Percentiles rank a stretch among this genome's conserved stretches.
Evolutionary conservation across 306 rosid genomes (phyloP).

Genomic region (Notholithocarpus densiflorus): DNA sequence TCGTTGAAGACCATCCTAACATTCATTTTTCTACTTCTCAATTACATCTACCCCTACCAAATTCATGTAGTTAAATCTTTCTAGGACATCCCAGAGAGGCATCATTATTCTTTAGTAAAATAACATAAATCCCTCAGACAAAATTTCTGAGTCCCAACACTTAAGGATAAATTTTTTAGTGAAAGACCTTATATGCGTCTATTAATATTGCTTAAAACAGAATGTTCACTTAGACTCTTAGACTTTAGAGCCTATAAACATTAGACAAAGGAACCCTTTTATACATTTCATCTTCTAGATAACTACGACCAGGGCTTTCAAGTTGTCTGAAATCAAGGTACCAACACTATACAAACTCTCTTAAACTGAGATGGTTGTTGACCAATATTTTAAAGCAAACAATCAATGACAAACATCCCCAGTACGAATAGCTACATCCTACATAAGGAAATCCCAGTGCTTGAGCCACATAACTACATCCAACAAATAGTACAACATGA

Average conservation of each 20-base stretch:
- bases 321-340: not conserved
- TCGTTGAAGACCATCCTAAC: not conserved
- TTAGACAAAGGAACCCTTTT: not conserved
- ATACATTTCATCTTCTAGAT: not conserved
- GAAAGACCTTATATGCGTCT: not conserved
- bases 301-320: not conserved
- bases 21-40: not conserved
- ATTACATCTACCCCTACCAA: not conserved
- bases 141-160: not conserved
- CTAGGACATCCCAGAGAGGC: not conserved
- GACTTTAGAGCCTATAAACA: not conserved
- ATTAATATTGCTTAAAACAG: not conserved
- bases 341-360: no score
- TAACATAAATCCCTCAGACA: not conserved
- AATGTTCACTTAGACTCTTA: not conserved
- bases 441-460: no score
- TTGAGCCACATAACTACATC: no score
- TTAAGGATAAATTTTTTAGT: not conserved
- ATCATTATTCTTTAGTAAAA: not conserved
- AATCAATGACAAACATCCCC: no score
- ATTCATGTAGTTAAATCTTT: not conserved
- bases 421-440: no score
- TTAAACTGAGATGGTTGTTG: no score
- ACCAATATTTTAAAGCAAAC: no score
- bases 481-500: no score